Evolutionary conservation across 352 stramenopile genomes (phyloP), one percentile per base, ranked within the genome.

Genomic region (Phytophthora agathidicida): DNA sequence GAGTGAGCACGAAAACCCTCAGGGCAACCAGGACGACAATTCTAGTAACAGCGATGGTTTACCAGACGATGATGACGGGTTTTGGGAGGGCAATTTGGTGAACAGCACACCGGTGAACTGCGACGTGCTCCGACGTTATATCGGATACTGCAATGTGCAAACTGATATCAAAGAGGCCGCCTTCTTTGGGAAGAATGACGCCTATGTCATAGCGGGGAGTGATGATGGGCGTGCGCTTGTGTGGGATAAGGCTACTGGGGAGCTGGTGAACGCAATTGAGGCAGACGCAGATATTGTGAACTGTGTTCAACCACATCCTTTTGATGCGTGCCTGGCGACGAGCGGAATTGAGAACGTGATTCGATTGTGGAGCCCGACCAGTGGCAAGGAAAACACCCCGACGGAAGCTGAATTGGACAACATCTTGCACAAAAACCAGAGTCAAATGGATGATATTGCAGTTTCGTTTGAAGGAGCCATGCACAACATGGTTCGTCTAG

Each of bases 161-260:
- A 97, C 89, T 0, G 89, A 96, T 30, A 96, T 97, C 60, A 97
- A 97, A 60, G 88, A 97, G 60, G 88, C 88, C 0, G 71, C 71
- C 0, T 97, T 96, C 49, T 92, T 97, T 32, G 89, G 89, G 0
- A 73, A 73, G n/a, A 92, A 95, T 33, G 89, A 94, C 45, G 77
- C 73, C 27, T 94, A 89, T 38, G 85, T 97, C 32, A 86, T 96
- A 22, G 85, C 86, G 4, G 89, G 89, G 4, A 96, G 86, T 28
- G 89, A 97, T 41, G 88, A 96, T 36, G 88, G 89, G 0, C 77
- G 80, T 20, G 84, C 91, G 20, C 86, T 91, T 45, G 80, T 97
- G 45, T 97, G 89, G 89, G 65, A 96, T 55, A 92, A 91, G 36
- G 53, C 60, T 17, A 93, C 80, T 14, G 89, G 89, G 16, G 65